phyloP scores from a whole-genome alignment of 2,329 filamentous ascomycete genomes.

The Arthrocladium fulminans region DNA sequence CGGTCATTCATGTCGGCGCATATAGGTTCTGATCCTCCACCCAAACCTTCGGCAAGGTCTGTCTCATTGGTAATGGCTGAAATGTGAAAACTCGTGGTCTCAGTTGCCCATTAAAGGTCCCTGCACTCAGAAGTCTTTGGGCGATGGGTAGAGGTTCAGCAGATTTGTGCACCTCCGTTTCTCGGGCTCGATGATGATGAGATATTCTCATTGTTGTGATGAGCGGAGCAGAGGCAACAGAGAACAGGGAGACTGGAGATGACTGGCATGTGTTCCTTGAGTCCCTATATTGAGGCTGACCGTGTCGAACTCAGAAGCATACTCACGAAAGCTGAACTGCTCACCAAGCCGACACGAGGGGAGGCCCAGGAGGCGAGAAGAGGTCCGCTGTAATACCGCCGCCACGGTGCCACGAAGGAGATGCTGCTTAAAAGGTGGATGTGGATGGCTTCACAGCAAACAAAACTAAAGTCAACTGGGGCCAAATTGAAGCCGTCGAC shows the following conservation, averaged over 20 bases:
- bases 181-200: background rate
- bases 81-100: constrained; percentile 7
- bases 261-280: background rate
- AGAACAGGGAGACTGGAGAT: background rate
- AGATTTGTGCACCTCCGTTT: background rate
- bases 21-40: background rate
- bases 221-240: background rate
- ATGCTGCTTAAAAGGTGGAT: constrained; percentile 2
- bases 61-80: background rate
- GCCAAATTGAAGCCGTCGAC: constrained; percentile 9
- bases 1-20: too few relatives aligned
- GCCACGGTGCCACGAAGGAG: constrained; percentile 2
- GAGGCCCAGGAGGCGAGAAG: background rate
- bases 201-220: constrained; percentile 2
- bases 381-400: constrained; percentile 5
- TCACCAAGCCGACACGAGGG: background rate
- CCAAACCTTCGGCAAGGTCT: background rate
- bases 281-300: background rate
- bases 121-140: background rate
- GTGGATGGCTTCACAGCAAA: constrained; percentile 1
- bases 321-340: background rate
- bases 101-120: background rate
- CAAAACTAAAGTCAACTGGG: constrained; percentile 4
- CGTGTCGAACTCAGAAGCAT: background rate
- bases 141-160: background rate